Evolutionary conservation across 176 grass and related monocot species (phyloP), one percentile per base, ranked within the genome.

Genomic region (Carex myosuroides): DNA sequence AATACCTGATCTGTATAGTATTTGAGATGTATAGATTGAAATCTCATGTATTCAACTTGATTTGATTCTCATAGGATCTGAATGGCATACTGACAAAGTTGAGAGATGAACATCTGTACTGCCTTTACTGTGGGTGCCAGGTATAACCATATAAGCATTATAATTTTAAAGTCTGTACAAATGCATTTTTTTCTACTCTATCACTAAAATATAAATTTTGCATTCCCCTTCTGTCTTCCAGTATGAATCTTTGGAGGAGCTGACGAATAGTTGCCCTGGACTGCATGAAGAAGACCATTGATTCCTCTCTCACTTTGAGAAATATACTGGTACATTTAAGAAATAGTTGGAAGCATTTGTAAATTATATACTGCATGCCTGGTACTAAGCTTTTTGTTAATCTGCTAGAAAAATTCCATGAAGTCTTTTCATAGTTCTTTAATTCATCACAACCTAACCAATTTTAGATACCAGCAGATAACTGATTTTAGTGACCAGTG

Each of bases 81-180:
- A 62, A 90, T 80, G 91, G 84, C 58, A 91, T 94, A 79, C 68
- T 99, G 85, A 86, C 62, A 24, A 95, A 94, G 80, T 84, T 95
- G 44, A 85, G 91, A 4, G 50, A 80, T 80, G 85, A 91, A 86
- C 88, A 99, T 83, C 39, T 80, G 32, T 95, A 99, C 81, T 95
- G 93, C 72, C 85, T 99, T 77, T 99, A 99, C 33, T 95, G 93
- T 58, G 91, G 93, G 69, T 95, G 69, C 68, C 92, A 95, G 91
- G 93, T 94, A 13, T 50, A 50, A 50, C 46, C 46, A 50, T 90
- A 80, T 52, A 6, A 13, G 21, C 29, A 54, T 53, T 29, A 64
- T 39, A 14, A 20, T 11, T 44, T 81, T 22, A 18, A 60, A 22
- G 8, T 64, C 60, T 50, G 35, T 44, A 64, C 59, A 64, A 24